These are phyloP conservation scores for Puccinellia tenuiflora DNA, from an alignment of 176 grass and related monocot species.

Conservation along the genomic window DNA sequence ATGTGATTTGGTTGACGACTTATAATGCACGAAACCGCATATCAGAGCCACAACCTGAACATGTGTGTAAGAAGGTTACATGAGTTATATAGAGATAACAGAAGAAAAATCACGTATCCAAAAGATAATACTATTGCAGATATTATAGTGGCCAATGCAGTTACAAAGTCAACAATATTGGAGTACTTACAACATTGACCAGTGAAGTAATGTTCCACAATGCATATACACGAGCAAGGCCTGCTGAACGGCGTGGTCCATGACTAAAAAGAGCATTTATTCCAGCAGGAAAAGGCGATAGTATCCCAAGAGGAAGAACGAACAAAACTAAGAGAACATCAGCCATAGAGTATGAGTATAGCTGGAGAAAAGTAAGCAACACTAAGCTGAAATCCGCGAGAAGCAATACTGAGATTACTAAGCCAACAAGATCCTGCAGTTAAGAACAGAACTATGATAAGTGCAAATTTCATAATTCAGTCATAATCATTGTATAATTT, in stretches of 20 bases:
- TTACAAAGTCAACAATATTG: neutral
- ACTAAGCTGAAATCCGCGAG: constrained; percentile 97
- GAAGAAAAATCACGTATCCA: neutral
- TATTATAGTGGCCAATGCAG: neutral
- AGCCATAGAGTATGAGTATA: constrained; percentile 92
- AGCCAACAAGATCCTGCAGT: constrained; percentile 96
- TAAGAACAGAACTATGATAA: constrained; percentile 29
- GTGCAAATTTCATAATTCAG: constrained; percentile 12
- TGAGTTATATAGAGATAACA: neutral
- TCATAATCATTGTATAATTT: neutral
- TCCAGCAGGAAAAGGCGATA: constrained; percentile 96
- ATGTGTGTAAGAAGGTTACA: neutral
- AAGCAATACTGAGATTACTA: constrained; percentile 91
- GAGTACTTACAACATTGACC: constrained; percentile 90
- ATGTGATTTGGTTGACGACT: constrained; percentile 82
- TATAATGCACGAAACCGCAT: constrained; percentile 96
- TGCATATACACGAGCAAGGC: constrained; percentile 96
- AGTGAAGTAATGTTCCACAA: constrained; percentile 98
- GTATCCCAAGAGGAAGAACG: constrained; percentile 94
- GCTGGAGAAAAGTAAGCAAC: constrained; percentile 91
- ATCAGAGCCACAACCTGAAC: constrained; percentile 80
- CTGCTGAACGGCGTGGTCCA: constrained; percentile 89
- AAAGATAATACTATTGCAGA: neutral
- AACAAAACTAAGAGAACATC: constrained; percentile 95
- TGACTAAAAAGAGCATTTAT: constrained; percentile 99